Evolutionary conservation across 2,329 filamentous ascomycete genomes (phyloP), one percentile per base, ranked within the genome.

Genomic region (Aspergillus fumigatiaffinis): DNA sequence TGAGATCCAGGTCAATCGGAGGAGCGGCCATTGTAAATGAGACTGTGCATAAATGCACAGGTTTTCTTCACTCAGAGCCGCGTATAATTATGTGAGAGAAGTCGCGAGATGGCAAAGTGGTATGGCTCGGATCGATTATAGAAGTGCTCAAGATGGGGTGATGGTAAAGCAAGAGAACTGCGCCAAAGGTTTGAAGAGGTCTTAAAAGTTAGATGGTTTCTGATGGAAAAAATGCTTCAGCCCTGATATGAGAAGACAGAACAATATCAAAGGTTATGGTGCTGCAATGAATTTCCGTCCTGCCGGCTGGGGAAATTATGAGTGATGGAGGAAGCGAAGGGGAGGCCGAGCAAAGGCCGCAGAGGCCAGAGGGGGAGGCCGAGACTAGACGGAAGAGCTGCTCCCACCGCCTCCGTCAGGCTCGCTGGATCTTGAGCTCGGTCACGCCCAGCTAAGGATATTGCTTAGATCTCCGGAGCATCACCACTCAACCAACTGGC

Each of bases 1-100:
- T 82, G 26, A 76, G 77, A 61, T 76, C 77, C 64, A 77, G 73
- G 70, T 84, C 85, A 63, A 85, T 75, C 58, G 80, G 84, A 64
- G 76, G 81, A 50, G 77, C 75, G 61, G 81, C 75, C 82, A 85
- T 85, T 44, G 57, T 73, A 63, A 49, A 58, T 17, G 52, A 38
- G 21, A 46, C 14, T 51, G 51, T 53, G 54, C 49, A 53, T 50
- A 35, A 29, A 41, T 44, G 50, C 53, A 59, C 53, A 41, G 46
- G 47, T 9, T 53, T 42, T 44, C 41, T 48, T 65, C 53, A 60
- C 51, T 60, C 41, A 50, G 48, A 46, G 49, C 25, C 21, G 23
- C 28, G 21, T 50, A 42, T 17, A 23, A 41, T 9, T 23, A 12
- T 35, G 35, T 38, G 49, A 28, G 53, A 28, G 29, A 35, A n/a